phyloP scores from a whole-genome alignment of 768 basidiomycete genomes.

The Tricholoma saponaceum region DNA sequence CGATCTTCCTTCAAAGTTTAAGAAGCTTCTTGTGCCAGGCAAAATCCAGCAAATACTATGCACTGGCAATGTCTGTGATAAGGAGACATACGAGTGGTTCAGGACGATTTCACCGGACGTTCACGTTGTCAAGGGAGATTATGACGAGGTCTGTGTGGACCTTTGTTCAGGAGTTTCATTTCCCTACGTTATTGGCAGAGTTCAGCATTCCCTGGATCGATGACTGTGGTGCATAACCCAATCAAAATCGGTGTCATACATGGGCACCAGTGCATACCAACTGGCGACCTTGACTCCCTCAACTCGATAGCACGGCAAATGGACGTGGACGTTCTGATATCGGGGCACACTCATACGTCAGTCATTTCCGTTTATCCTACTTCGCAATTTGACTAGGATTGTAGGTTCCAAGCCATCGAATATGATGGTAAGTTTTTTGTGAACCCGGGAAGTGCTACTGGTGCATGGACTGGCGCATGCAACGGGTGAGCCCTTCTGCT shows the following conservation, averaged over 20 bases:
- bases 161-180: not conserved
- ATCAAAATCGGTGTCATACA: constrained; percentile 92
- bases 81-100: constrained; percentile 95
- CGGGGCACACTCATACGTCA: constrained; percentile 92
- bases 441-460: constrained; percentile 93
- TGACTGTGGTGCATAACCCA: constrained; percentile 76
- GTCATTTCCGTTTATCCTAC: constrained; percentile 20
- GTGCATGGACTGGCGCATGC: constrained; percentile 83
- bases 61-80: constrained; percentile 96
- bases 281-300: constrained; percentile 89
- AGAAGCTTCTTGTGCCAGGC: constrained; percentile 91
- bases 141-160: constrained; percentile 72
- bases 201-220: constrained; percentile 72
- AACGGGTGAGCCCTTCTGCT: constrained; percentile 46
- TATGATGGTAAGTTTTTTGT: constrained; percentile 91
- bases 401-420: constrained; percentile 91
- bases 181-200: constrained; percentile 32
- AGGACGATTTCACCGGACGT: constrained; percentile 93
- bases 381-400: not conserved
- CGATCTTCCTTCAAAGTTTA: constrained; percentile 94
- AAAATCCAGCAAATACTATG: constrained; percentile 98
- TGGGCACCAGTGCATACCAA: constrained; percentile 91
- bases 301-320: constrained; percentile 87
- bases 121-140: constrained; percentile 89
- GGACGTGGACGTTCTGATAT: constrained; percentile 95